Percentiles rank a stretch among this genome's conserved stretches.
These are phyloP conservation scores for Aquilaria sinensis DNA, from an alignment of 345 rosid genomes.

Conservation along the genomic window DNA sequence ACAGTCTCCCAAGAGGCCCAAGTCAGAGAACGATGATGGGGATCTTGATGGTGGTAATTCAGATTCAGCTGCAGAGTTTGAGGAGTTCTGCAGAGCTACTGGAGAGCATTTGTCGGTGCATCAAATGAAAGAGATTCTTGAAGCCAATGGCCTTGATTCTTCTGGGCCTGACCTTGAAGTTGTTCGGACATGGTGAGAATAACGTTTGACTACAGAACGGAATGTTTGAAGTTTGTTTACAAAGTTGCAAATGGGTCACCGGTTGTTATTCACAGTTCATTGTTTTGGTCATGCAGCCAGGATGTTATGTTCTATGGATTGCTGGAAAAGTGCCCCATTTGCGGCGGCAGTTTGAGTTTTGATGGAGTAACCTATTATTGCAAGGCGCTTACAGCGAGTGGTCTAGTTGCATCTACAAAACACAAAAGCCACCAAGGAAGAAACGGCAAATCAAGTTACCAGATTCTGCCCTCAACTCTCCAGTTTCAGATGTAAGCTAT, in stretches of 20 bases:
- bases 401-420: slow-evolving; percentile 66
- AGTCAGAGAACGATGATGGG: slow-evolving; percentile 29
- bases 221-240: too few species aligned
- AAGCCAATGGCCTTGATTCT: slow-evolving; percentile 52
- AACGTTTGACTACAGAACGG: neutral
- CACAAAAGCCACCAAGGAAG: slow-evolving; percentile 53
- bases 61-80: slow-evolving; percentile 32
- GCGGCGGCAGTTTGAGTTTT: slow-evolving; percentile 44
- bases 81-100: slow-evolving; percentile 43
- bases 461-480: slow-evolving; percentile 43
- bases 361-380: slow-evolving; percentile 48
- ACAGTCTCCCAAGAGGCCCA: slow-evolving; percentile 59
- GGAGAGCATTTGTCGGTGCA: slow-evolving; percentile 44
- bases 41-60: slow-evolving; percentile 22
- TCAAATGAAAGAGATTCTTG: slow-evolving; percentile 58
- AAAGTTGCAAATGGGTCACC: too few species aligned
- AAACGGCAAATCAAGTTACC: slow-evolving; percentile 45
- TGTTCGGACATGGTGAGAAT: slow-evolving; percentile 32
- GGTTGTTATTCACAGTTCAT: too few species aligned
- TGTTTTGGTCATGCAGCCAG: slow-evolving; percentile 29
- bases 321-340: slow-evolving; percentile 51
- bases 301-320: slow-evolving; percentile 67
- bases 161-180: slow-evolving; percentile 37
- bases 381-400: slow-evolving; percentile 68
- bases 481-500: slow-evolving; percentile 40